Conservation (phyloP, 495 filamentous ascomycete species). For the Lichenothelia convexa region DNA sequence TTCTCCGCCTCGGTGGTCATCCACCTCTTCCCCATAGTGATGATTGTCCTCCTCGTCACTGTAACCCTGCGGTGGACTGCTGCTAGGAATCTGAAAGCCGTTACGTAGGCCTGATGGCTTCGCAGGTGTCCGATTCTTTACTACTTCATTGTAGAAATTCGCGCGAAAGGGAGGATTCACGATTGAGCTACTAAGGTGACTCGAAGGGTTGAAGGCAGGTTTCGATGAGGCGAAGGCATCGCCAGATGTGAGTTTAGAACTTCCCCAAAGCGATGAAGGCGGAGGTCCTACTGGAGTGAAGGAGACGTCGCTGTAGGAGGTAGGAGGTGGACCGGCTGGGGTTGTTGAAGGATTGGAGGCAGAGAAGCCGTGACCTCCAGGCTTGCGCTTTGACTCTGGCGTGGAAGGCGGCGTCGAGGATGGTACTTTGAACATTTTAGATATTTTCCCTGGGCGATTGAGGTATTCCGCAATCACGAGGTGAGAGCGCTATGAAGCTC, state of each 20-base stretch:
- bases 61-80: slow-evolving; percentile 7
- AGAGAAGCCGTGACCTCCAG: too few relatives aligned
- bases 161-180: background rate
- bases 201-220: background rate
- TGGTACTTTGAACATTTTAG: too few relatives aligned
- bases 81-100: slow-evolving; percentile 9
- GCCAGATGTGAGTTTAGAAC: slow-evolving; percentile 38
- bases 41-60: slow-evolving; percentile 26
- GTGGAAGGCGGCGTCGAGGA: too few relatives aligned
- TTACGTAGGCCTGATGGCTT: background rate
- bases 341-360: slow-evolving; percentile 66
- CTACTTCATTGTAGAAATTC: background rate
- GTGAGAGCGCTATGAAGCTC: too few relatives aligned
- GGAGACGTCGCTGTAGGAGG: slow-evolving; percentile 34
- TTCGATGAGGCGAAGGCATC: background rate
- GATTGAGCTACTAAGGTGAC: background rate
- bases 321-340: slow-evolving; percentile 57
- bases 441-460: too few relatives aligned
- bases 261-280: slow-evolving; percentile 45
- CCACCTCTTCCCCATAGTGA: slow-evolving; percentile 19
- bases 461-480: too few relatives aligned
- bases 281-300: slow-evolving; percentile 55
- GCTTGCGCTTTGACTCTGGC: too few relatives aligned
- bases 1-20: slow-evolving; percentile 15
- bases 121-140: background rate